These are phyloP conservation scores for Rhodotorula kratochvilovae DNA, from an alignment of 768 basidiomycete genomes.

Conservation along the genomic window DNA sequence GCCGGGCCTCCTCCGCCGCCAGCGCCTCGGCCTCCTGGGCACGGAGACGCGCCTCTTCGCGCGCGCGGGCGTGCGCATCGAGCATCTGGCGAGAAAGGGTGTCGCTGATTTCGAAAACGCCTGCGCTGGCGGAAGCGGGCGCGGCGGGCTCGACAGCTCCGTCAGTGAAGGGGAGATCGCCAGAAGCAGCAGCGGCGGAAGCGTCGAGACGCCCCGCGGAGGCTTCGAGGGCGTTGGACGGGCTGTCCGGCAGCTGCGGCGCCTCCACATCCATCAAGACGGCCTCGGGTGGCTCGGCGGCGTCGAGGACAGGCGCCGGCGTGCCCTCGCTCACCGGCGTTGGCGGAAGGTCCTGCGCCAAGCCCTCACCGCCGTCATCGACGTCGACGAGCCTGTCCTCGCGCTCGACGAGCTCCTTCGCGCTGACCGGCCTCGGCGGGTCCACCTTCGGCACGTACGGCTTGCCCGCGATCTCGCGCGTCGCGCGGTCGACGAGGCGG, in stretches of 20 bases:
- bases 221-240: too few species aligned
- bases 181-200: too few species aligned
- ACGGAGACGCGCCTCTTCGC: neutral
- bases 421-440: neutral
- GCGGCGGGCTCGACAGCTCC: too few species aligned
- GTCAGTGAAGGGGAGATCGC: too few species aligned
- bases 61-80: neutral
- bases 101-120: neutral
- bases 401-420: neutral
- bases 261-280: neutral
- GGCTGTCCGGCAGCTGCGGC: neutral
- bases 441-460: conserved; percentile 9
- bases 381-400: neutral
- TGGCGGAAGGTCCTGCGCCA: neutral
- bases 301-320: too few species aligned
- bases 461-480: conserved; percentile 13
- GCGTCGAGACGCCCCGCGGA: too few species aligned
- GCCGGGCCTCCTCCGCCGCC: neutral
- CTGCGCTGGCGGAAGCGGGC: neutral
- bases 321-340: neutral
- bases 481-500: conserved; percentile 21
- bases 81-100: neutral
- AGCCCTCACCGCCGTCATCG: neutral
- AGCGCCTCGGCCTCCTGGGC: neutral
- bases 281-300: neutral